These are phyloP conservation scores for Populus simonii DNA, from an alignment of 345 rosid genomes.

Conservation along the genomic window DNA sequence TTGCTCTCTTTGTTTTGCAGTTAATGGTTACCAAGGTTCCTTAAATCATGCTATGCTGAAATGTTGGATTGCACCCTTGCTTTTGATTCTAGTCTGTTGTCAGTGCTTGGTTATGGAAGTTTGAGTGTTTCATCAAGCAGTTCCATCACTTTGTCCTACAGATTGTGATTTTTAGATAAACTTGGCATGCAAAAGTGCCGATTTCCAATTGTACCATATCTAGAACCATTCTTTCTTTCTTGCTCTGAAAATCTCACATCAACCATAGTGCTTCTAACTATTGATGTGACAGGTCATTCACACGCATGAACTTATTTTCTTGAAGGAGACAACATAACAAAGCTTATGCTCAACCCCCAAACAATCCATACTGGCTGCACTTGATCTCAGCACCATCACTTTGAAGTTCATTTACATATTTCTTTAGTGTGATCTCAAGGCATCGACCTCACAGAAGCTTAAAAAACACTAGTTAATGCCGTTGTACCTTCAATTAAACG, in stretches of 20 bases:
- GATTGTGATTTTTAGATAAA: background rate
- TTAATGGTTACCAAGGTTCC: background rate
- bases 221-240: background rate
- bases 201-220: background rate
- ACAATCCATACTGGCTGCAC: background rate
- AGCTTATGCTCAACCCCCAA: background rate
- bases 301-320: background rate
- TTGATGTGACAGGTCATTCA: background rate
- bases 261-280: background rate
- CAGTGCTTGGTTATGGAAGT: background rate
- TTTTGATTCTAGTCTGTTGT: background rate
- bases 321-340: background rate
- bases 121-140: background rate
- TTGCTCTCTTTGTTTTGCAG: background rate
- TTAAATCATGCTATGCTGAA: background rate
- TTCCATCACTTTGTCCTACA: background rate
- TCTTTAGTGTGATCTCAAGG: background rate
- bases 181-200: background rate
- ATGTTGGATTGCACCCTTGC: background rate
- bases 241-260: background rate
- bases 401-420: background rate
- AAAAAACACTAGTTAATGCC: background rate
- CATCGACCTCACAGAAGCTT: background rate
- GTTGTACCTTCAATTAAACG: background rate
- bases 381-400: background rate